A percentile compares a stretch with the other conserved stretches of the same genome.
These are phyloP conservation scores for Paradendryphiella salina DNA, from an alignment of 2,329 filamentous ascomycete species.

Conservation along the genomic window DNA sequence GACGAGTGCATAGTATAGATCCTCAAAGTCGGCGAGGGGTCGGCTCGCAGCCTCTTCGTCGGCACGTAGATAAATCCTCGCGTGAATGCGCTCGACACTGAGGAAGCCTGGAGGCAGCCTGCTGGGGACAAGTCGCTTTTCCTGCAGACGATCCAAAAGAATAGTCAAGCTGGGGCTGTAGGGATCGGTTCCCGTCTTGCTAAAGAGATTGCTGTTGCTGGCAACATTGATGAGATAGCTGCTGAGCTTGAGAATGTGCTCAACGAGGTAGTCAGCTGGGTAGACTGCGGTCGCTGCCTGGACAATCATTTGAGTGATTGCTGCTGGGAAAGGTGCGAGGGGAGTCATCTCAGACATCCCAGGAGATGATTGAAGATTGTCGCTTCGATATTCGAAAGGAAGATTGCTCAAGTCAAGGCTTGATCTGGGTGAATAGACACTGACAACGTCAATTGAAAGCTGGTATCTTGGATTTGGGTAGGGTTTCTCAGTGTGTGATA, in stretches of 20 bases:
- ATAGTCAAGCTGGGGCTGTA: constrained; percentile 37
- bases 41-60: constrained; percentile 51
- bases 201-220: constrained; percentile 17
- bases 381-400: background rate
- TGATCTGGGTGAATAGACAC: background rate
- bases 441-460: background rate
- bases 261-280: constrained; percentile 22
- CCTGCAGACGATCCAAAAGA: constrained; percentile 42
- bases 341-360: constrained; percentile 8
- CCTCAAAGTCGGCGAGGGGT: constrained; percentile 39
- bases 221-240: constrained; percentile 17
- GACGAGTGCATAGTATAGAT: constrained; percentile 40
- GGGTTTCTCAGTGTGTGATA: background rate
- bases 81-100: constrained; percentile 8
- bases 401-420: background rate
- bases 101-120: constrained; percentile 19
- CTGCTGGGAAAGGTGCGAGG: constrained; percentile 17
- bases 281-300: constrained; percentile 7
- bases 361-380: background rate
- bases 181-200: constrained; percentile 9
- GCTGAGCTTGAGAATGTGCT: constrained; percentile 24
- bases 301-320: constrained; percentile 22
- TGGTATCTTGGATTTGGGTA: background rate
- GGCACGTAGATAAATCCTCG: constrained; percentile 41
- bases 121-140: constrained; percentile 27